Conservation (phyloP, 371 early-diverging fungal species). For the Massospora cicadina region DNA sequence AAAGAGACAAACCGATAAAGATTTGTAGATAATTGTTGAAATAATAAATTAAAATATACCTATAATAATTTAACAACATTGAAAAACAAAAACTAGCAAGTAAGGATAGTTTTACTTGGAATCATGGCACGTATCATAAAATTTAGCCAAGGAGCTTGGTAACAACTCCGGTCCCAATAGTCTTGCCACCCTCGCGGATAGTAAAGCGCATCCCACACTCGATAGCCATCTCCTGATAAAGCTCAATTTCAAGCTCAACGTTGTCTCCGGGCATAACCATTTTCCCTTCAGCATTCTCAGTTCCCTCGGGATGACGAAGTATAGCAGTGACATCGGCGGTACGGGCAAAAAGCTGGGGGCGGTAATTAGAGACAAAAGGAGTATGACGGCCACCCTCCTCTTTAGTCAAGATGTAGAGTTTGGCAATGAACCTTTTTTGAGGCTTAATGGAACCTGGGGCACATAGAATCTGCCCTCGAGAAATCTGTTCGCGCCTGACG, state of each 20-base stretch:
- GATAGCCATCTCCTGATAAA: slow-evolving; percentile 63
- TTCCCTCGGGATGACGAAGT: slow-evolving; percentile 65
- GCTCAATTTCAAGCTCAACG: slow-evolving; percentile 64
- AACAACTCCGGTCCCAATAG: slow-evolving; percentile 85
- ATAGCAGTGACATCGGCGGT: slow-evolving; percentile 87
- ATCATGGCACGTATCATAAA: too few relatives aligned
- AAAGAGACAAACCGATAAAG: too few relatives aligned
- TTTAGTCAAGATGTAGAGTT: slow-evolving; percentile 87
- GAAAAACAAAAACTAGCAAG: too few relatives aligned
- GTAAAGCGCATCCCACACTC: slow-evolving; percentile 92
- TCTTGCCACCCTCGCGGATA: slow-evolving; percentile 94
- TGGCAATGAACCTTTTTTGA: slow-evolving; percentile 82
- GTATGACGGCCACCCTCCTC: slow-evolving; percentile 98
- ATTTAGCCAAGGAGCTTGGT: slow-evolving; percentile 32
- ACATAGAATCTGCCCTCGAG: slow-evolving; percentile 86
- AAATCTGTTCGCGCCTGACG: slow-evolving; percentile 90
- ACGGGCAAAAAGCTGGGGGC: slow-evolving; percentile 87
- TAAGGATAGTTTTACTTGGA: too few relatives aligned
- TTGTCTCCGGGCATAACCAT: slow-evolving; percentile 98
- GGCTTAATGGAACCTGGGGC: slow-evolving; percentile 82
- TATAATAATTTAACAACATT: too few relatives aligned
- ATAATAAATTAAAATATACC: too few relatives aligned
- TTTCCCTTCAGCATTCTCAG: slow-evolving; percentile 69
- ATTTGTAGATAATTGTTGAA: too few relatives aligned
- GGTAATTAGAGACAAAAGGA: slow-evolving; percentile 90